phyloP scores from a whole-genome alignment of 768 basidiomycete genomes.

The Lactarius sp. region DNA sequence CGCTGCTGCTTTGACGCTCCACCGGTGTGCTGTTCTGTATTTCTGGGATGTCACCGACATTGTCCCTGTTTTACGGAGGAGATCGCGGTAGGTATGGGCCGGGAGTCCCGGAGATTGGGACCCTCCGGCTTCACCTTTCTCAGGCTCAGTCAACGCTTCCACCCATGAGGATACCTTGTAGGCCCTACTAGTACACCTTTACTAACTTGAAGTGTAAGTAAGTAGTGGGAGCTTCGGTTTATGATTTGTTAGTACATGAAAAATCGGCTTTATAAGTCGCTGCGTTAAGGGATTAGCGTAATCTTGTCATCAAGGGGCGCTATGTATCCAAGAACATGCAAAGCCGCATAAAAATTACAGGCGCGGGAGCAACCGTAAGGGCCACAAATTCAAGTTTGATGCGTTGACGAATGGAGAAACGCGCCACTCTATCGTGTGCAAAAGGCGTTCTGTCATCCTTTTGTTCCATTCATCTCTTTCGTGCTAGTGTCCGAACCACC shows the following conservation, averaged over 20 bases:
- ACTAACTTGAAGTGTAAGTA: neutral
- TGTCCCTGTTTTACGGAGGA: neutral
- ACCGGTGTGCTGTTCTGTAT: neutral
- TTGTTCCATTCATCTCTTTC: neutral
- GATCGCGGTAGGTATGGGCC: neutral
- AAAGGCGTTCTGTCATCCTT: neutral
- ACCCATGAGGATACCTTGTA: neutral
- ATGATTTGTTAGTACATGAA: neutral
- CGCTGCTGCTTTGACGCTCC: neutral
- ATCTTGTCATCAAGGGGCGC: neutral
- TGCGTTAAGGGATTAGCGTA: neutral
- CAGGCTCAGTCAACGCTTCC: constrained; percentile 5
- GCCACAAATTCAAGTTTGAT: neutral
- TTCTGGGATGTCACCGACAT: neutral
- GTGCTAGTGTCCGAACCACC: neutral
- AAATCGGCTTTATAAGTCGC: neutral
- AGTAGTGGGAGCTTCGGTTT: neutral
- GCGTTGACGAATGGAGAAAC: neutral
- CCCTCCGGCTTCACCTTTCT: constrained; percentile 12
- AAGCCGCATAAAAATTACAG: neutral
- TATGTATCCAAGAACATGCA: neutral
- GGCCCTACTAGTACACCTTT: neutral
- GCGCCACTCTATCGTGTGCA: neutral
- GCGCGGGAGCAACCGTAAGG: neutral
- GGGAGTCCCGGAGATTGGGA: neutral